A percentile compares a stretch with the other conserved stretches of the same genome.
Conservation (phyloP, 495 filamentous ascomycete species). For the Cercophora samala region DNA sequence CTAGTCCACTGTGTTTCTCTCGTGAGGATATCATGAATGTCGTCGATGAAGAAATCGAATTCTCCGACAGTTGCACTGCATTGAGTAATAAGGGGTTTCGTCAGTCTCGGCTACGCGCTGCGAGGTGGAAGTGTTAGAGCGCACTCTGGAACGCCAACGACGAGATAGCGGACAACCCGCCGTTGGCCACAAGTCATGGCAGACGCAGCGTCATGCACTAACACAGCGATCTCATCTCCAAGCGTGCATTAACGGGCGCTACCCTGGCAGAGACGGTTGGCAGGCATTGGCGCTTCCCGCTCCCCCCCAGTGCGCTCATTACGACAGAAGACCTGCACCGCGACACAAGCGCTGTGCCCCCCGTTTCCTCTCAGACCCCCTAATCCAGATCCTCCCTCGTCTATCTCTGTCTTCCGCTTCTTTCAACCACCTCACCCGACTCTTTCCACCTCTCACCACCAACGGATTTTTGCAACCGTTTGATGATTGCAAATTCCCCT, state of each 20-base stretch:
- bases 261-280: conserved; percentile 11
- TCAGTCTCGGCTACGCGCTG: conserved; percentile 1
- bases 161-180: conserved; percentile 8
- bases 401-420: conserved; percentile 11
- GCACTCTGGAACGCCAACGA: neutral
- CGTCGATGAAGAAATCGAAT: neutral
- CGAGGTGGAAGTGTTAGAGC: neutral
- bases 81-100: conserved; percentile 5
- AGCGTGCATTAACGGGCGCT: conserved; percentile 20
- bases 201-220: neutral
- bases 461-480: conserved; percentile 13
- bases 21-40: neutral
- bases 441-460: conserved; percentile 7
- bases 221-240: conserved; percentile 22
- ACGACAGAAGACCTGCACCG: conserved; percentile 7
- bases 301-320: conserved; percentile 20
- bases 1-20: neutral
- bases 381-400: conserved; percentile 11
- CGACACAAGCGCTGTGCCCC: neutral
- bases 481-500: conserved; percentile 10
- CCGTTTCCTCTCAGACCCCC: conserved; percentile 1
- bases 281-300: neutral
- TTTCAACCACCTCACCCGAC: neutral
- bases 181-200: neutral
- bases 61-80: neutral